These are phyloP conservation scores for Xanthoparmelia taractica DNA, from an alignment of 495 filamentous ascomycete species.

Conservation along the genomic window DNA sequence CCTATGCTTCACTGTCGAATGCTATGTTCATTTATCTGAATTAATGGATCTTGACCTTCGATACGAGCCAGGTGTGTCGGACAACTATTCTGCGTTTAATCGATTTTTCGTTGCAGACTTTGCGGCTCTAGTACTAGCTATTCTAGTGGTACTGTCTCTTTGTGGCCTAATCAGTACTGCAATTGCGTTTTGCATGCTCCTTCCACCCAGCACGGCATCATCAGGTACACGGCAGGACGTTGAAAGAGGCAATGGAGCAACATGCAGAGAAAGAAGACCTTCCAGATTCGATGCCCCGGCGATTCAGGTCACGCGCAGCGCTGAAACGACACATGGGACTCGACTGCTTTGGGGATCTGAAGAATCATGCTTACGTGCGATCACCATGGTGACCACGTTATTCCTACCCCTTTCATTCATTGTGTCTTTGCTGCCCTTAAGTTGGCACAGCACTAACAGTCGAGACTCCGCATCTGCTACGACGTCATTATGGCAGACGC, in stretches of 20 bases:
- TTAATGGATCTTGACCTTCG: not conserved
- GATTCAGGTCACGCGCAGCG: too few relatives aligned
- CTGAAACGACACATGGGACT: too few relatives aligned
- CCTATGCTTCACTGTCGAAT: slow-evolving; percentile 15
- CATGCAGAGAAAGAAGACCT: not conserved
- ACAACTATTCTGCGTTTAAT: not conserved
- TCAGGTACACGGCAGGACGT: not conserved
- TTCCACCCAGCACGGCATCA: not conserved
- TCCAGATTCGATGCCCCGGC: too few relatives aligned
- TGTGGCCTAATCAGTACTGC: not conserved
- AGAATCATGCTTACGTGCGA: too few relatives aligned
- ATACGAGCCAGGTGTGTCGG: not conserved
- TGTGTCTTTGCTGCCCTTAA: not conserved
- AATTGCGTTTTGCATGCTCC: not conserved
- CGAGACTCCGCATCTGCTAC: not conserved
- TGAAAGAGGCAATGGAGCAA: slow-evolving; percentile 3
- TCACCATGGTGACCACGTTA: not conserved
- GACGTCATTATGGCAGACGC: not conserved
- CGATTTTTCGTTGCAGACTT: not conserved
- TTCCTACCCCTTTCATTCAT: not conserved
- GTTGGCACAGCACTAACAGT: not conserved
- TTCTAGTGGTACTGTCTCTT: not conserved
- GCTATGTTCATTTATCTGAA: slow-evolving; percentile 10
- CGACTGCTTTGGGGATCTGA: too few relatives aligned
- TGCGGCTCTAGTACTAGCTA: not conserved